Base-by-base conservation (phyloP, 495 filamentous ascomycete species). In the Umbilicaria muhlenbergii region DNA sequence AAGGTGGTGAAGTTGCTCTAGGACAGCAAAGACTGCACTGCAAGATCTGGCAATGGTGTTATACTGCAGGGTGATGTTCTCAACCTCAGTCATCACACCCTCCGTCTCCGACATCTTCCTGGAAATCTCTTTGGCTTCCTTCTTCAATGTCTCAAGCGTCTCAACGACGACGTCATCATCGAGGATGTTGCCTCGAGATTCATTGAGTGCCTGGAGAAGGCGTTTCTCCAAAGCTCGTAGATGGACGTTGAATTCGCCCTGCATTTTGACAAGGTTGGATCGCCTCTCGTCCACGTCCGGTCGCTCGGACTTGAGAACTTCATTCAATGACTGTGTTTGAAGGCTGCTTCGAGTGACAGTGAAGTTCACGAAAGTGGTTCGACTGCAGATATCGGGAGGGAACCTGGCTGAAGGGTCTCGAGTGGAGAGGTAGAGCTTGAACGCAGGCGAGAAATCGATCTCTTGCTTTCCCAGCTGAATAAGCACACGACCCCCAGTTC, bases 321-420 rank as follows among this genome's bases (percentile, higher is more conserved):
- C 86, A 50, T 94, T 94, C 48, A 99, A 69, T 3, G 89, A 94
- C 65, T 96, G 91, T 11, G 91, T 95, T 61, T 94, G 89, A 56
- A 99, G 70, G 69, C 89, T 95, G 72, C 91, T 95, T 59, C 95
- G 89, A 7, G 91, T 99, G 43, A 99, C 87, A 2, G 91, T 96
- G 54, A 99, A 99, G 61, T 99, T 99, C 70, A 99, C 91, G 61
- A 99, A 92, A 0, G 91, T 99, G 11, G 91, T 95, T 45, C 91
- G 75, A 71, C 84, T 92, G 75, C 92, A 99, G 38, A 99, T 81
- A 63, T 99, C 91, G 3, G 91, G 91, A n/a, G 91, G 79, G 63
- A 99, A 99, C 8, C 78, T 81, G 5, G 91, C 91, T 38, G 91
- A 96, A 3, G 91, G 91, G 70, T 99, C 92, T 51, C 88, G 70